Evolutionary conservation across 1,139 yeast genomes (phyloP).

Genomic region (Geotrichum australiense): DNA sequence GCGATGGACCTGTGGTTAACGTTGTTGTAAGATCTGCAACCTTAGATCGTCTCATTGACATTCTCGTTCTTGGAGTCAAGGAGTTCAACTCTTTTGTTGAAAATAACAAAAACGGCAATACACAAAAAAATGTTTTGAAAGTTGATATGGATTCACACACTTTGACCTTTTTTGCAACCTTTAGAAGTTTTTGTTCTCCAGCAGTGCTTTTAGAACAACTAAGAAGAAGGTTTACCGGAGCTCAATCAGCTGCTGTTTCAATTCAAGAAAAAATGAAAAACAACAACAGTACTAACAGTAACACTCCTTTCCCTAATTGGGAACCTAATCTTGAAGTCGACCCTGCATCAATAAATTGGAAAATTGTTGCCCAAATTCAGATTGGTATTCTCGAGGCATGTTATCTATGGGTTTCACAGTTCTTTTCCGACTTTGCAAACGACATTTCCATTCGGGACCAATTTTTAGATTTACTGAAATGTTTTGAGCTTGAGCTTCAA

Average conservation of each 20-base stretch:
- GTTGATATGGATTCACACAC: slow-evolving; percentile 58
- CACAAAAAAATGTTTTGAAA: slow-evolving; percentile 30
- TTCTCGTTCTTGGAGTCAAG: slow-evolving; percentile 54
- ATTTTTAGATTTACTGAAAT: slow-evolving; percentile 59
- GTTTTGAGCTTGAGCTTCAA: slow-evolving; percentile 61
- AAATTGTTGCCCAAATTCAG: slow-evolving; percentile 63
- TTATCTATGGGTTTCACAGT: slow-evolving; percentile 62
- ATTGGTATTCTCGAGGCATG: slow-evolving; percentile 76
- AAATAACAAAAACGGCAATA: slow-evolving; percentile 35
- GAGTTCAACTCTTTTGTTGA: slow-evolving; percentile 47
- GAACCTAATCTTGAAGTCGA: slow-evolving; percentile 30
- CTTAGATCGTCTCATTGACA: slow-evolving; percentile 52
- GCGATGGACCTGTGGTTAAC: slow-evolving; percentile 22
- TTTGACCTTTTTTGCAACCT: slow-evolving; percentile 58
- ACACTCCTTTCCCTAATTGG: slow-evolving; percentile 36
- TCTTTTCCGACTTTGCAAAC: slow-evolving; percentile 69
- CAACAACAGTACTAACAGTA: slow-evolving; percentile 3
- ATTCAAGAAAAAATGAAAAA: slow-evolving; percentile 28
- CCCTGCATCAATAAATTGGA: slow-evolving; percentile 41
- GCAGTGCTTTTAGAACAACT: slow-evolving; percentile 44
- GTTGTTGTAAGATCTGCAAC: slow-evolving; percentile 57
- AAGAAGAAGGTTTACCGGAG: slow-evolving; percentile 49
- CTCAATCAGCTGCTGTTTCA: slow-evolving; percentile 51
- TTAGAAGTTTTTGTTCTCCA: slow-evolving; percentile 56
- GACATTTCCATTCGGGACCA: slow-evolving; percentile 55